Evolutionary conservation across 2,329 filamentous ascomycete genomes (phyloP).

Genomic region (Aspergillus oerlinghausenensis): DNA sequence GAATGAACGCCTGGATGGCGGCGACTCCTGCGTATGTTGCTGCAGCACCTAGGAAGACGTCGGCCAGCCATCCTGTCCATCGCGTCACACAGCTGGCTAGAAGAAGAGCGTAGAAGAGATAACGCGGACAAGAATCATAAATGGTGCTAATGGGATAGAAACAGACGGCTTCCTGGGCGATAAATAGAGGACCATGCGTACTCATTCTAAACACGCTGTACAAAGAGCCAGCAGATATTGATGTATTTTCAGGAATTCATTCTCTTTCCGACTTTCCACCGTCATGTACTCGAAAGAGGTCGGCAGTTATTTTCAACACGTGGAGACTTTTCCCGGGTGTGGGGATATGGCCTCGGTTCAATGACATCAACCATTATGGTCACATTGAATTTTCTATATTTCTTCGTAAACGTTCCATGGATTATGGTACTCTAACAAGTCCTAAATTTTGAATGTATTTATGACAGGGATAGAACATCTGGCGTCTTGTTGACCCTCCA

Average conservation of each 20-base stretch:
- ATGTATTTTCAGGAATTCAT: not conserved
- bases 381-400: not conserved
- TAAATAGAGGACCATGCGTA: conserved; percentile 17
- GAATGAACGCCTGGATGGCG: conserved; percentile 29
- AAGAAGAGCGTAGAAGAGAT: conserved; percentile 30
- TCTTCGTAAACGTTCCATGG: not conserved
- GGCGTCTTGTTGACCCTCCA: too few species aligned
- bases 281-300: not conserved
- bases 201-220: conserved; percentile 4
- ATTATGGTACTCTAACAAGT: not conserved
- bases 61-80: conserved; percentile 28
- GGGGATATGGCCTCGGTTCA: not conserved
- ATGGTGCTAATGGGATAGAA: conserved; percentile 31
- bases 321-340: not conserved
- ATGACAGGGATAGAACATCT: too few species aligned
- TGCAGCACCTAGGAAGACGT: conserved; percentile 30
- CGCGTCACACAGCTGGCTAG: conserved; percentile 24
- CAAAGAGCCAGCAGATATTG: not conserved
- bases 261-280: not conserved
- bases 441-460: too few species aligned
- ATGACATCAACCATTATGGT: not conserved
- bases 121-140: conserved; percentile 30
- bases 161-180: conserved; percentile 28
- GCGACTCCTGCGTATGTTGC: conserved; percentile 31
- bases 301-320: not conserved